phyloP scores from a whole-genome alignment of 2,329 filamentous ascomycete species.

The Fusarium stilboides region DNA sequence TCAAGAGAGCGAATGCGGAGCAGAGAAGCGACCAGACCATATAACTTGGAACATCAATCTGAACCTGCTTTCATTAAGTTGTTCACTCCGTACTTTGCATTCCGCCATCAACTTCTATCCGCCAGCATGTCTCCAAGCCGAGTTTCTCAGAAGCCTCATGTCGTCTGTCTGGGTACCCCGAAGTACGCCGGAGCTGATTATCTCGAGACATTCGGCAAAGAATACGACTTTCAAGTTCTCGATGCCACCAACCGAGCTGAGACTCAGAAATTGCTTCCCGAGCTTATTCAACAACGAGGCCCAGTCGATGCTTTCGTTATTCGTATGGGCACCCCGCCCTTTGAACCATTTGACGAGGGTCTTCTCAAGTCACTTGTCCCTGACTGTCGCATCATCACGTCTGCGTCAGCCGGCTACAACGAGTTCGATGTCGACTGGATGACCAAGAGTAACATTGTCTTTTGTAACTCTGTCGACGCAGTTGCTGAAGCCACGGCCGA shows the following conservation, averaged over 20 bases:
- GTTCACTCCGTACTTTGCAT: no score
- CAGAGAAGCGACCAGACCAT: no score
- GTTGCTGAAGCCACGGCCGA: constrained; percentile 67
- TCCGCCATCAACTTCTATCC: neutral
- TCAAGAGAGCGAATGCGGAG: no score
- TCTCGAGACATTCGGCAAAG: constrained; percentile 54
- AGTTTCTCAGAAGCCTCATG: constrained; percentile 53
- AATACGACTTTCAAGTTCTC: constrained; percentile 57
- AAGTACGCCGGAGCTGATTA: constrained; percentile 57
- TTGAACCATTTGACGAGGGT: constrained; percentile 64
- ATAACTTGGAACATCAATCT: no score
- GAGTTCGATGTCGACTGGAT: constrained; percentile 63
- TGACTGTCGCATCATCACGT: constrained; percentile 61
- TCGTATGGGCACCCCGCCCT: constrained; percentile 64
- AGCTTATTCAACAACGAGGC: constrained; percentile 52
- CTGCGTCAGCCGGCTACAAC: constrained; percentile 63
- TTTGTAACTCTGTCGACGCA: constrained; percentile 68
- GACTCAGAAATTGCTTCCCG: constrained; percentile 55
- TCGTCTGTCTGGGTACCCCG: constrained; percentile 59
- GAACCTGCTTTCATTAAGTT: no score
- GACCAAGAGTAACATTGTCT: constrained; percentile 61
- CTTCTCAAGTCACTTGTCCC: constrained; percentile 58
- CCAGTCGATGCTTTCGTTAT: constrained; percentile 64
- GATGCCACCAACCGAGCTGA: constrained; percentile 55
- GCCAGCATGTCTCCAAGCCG: constrained; percentile 34